Conservation (phyloP, 352 stramenopile species). For the Salisapilia sapeloensis region DNA sequence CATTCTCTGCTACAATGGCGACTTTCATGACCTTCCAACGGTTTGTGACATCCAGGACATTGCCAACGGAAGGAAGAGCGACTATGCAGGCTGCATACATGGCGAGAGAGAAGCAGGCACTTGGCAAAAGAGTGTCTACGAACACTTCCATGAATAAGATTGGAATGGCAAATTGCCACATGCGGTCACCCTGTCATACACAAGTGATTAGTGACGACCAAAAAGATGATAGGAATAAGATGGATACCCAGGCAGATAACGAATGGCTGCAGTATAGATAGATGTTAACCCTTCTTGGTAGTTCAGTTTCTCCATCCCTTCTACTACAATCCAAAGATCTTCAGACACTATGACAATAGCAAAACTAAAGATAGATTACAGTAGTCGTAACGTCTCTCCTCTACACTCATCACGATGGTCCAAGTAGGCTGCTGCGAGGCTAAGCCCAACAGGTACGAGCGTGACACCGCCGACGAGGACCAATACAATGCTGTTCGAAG, state of each 20-base stretch:
- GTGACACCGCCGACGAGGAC: constrained; percentile 31
- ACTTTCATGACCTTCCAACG: constrained; percentile 53
- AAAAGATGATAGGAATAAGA: background rate
- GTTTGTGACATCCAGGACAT: constrained; percentile 40
- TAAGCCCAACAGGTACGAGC: constrained; percentile 18
- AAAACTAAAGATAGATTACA: constrained; percentile 11
- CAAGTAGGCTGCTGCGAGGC: constrained; percentile 15
- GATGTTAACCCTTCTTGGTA: constrained; percentile 11
- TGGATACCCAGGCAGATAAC: constrained; percentile 56
- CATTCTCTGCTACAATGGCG: constrained; percentile 58
- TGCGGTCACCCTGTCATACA: constrained; percentile 35
- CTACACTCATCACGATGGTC: constrained; percentile 8
- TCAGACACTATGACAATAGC: background rate
- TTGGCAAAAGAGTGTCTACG: constrained; percentile 60
- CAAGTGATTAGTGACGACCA: background rate
- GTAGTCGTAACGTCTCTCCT: constrained; percentile 11
- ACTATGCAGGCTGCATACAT: constrained; percentile 64
- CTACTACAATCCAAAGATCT: background rate
- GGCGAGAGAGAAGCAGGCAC: constrained; percentile 43
- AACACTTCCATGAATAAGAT: constrained; percentile 81
- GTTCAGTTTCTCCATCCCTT: background rate
- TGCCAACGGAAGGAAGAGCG: constrained; percentile 46
- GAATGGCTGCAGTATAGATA: constrained; percentile 67
- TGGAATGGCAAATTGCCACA: constrained; percentile 68
- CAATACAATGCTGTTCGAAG: constrained; percentile 32